Conservation (phyloP, 352 stramenopile species). For the Phytopythium oedochilum region DNA sequence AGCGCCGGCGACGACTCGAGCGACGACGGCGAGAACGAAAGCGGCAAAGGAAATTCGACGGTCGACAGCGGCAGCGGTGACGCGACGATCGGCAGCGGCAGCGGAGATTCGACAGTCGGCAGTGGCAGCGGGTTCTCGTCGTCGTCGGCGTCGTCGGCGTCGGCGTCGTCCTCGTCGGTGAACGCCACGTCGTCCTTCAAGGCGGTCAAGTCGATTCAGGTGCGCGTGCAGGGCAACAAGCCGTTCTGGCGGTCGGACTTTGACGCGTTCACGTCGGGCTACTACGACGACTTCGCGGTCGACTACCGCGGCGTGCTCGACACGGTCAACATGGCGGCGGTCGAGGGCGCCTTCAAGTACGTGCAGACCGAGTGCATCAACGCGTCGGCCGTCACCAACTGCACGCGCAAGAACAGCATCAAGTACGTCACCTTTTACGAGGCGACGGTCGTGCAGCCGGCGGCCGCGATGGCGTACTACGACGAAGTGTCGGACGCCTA, state of each 20-base stretch:
- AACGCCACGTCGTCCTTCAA: slow-evolving; percentile 13
- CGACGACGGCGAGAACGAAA: background rate
- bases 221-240: slow-evolving; percentile 44
- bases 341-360: slow-evolving; percentile 60
- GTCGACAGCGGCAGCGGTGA: too few species aligned
- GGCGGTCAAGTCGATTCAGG: slow-evolving; percentile 41
- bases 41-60: background rate
- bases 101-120: background rate
- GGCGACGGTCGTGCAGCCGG: slow-evolving; percentile 44
- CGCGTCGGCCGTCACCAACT: slow-evolving; percentile 24
- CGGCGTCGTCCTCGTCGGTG: background rate
- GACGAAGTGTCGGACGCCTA: slow-evolving; percentile 20
- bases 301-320: slow-evolving; percentile 38
- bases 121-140: background rate
- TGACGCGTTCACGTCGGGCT: slow-evolving; percentile 28
- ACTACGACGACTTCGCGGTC: slow-evolving; percentile 31
- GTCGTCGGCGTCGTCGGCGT: background rate
- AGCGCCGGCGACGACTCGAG: background rate
- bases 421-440: slow-evolving; percentile 63
- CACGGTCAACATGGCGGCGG: slow-evolving; percentile 45
- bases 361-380: slow-evolving; percentile 64
- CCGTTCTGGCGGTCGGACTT: slow-evolving; percentile 32
- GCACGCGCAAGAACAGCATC: slow-evolving; percentile 53
- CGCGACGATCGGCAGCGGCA: background rate
- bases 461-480: slow-evolving; percentile 37